phyloP scores from a whole-genome alignment of 176 grass and related monocot genomes.

The Stipa capillata region DNA sequence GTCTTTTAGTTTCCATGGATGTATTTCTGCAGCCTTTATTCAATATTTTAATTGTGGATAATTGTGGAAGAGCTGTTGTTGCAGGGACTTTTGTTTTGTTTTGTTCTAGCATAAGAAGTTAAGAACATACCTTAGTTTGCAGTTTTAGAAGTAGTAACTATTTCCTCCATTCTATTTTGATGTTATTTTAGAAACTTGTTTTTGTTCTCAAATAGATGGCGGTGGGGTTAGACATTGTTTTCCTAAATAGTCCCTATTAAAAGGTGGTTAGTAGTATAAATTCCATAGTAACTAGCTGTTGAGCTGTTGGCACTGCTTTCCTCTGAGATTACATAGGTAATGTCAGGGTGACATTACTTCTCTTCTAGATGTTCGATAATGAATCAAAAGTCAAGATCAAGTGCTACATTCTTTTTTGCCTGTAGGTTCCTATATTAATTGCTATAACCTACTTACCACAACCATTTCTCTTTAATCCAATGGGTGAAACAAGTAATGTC shows the following conservation, averaged over 20 bases:
- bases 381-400: neutral
- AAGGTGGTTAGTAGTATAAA: neutral
- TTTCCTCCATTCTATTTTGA: no score
- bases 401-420: neutral
- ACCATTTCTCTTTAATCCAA: neutral
- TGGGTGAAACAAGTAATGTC: neutral
- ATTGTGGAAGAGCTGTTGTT: neutral
- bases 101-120: constrained; percentile 1
- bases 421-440: no score
- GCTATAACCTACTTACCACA: neutral
- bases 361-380: neutral
- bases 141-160: neutral
- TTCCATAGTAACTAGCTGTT: neutral
- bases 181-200: no score
- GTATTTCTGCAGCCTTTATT: neutral
- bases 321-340: neutral
- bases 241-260: neutral
- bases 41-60: neutral
- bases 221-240: neutral
- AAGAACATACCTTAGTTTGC: neutral
- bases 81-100: neutral
- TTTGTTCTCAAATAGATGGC: neutral
- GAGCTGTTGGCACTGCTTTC: neutral
- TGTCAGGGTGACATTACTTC: neutral
- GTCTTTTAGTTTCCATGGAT: neutral